Conservation (phyloP, 345 rosid species). For the Euphorbia lathyris region DNA sequence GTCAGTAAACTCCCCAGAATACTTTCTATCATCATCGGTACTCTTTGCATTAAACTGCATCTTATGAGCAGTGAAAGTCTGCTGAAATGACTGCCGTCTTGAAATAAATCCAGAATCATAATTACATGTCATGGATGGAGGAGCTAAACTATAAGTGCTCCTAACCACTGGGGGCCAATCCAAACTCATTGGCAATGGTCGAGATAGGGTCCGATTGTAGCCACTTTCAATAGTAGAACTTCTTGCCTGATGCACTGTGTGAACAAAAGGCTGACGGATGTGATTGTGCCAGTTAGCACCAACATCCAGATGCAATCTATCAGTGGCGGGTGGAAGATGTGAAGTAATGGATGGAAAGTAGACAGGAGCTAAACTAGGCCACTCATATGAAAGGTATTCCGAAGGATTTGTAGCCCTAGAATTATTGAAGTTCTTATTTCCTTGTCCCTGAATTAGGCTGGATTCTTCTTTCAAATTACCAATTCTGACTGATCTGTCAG, state of each 20-base stretch:
- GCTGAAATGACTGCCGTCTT: conserved; percentile 51
- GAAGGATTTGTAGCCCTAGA: conserved; percentile 39
- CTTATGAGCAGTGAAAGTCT: conserved; percentile 41
- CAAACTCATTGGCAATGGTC: conserved; percentile 76
- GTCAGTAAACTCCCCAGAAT: conserved; percentile 56
- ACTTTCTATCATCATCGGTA: conserved; percentile 47
- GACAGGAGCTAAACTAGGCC: conserved; percentile 75
- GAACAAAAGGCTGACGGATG: conserved; percentile 68
- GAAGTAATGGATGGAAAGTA: conserved; percentile 71
- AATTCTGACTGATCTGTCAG: conserved; percentile 30
- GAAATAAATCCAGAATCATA: conserved; percentile 71
- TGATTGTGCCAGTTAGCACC: conserved; percentile 80
- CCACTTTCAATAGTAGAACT: conserved; percentile 62
- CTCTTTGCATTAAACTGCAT: conserved; percentile 36
- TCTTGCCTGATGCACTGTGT: conserved; percentile 71
- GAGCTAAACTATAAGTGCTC: conserved; percentile 59
- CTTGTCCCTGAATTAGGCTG: conserved; percentile 31
- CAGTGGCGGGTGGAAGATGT: conserved; percentile 80
- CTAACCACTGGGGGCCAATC: conserved; percentile 98
- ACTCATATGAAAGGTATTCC: conserved; percentile 71
- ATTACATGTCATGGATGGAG: conserved; percentile 65
- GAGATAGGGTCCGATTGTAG: conserved; percentile 61
- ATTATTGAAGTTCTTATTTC: conserved; percentile 33
- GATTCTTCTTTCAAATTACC: conserved; percentile 40
- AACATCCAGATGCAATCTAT: conserved; percentile 92